Conservation (phyloP, 305 asterid genomes). For the Caryopteris hybrid region DNA sequence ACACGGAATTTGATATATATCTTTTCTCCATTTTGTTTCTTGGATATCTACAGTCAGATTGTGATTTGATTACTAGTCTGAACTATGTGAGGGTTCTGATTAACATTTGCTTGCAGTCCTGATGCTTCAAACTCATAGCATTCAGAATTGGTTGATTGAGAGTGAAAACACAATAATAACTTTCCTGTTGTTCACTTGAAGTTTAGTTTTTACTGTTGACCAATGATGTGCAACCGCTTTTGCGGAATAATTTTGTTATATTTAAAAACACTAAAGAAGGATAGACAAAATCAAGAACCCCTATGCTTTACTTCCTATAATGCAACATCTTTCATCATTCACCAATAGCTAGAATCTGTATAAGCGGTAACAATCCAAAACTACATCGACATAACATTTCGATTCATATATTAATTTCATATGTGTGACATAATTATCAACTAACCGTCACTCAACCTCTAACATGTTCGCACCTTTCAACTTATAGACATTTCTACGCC, state of each 20-base stretch:
- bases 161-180: background rate
- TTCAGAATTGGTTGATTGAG: background rate
- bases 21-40: background rate
- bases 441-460: background rate
- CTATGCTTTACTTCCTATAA: background rate
- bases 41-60: constrained; percentile 2
- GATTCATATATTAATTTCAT: background rate
- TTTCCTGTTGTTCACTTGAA: background rate
- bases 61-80: background rate
- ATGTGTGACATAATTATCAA: background rate
- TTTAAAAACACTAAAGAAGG: background rate
- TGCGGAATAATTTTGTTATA: background rate
- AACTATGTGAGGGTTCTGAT: constrained; percentile 5
- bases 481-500: constrained; percentile 85
- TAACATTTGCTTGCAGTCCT: background rate
- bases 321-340: background rate
- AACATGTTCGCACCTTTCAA: constrained; percentile 8
- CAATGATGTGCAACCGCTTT: too few relatives aligned
- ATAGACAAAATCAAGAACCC: background rate
- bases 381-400: background rate
- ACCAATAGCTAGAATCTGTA: background rate
- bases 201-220: background rate
- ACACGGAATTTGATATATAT: background rate
- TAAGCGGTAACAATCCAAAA: too few relatives aligned
- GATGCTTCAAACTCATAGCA: background rate